A percentile compares a stretch with the other conserved stretches of the same genome.
phyloP scores from a whole-genome alignment of 2,329 filamentous ascomycete species.

The Paraphaeosphaeria sporulosa region DNA sequence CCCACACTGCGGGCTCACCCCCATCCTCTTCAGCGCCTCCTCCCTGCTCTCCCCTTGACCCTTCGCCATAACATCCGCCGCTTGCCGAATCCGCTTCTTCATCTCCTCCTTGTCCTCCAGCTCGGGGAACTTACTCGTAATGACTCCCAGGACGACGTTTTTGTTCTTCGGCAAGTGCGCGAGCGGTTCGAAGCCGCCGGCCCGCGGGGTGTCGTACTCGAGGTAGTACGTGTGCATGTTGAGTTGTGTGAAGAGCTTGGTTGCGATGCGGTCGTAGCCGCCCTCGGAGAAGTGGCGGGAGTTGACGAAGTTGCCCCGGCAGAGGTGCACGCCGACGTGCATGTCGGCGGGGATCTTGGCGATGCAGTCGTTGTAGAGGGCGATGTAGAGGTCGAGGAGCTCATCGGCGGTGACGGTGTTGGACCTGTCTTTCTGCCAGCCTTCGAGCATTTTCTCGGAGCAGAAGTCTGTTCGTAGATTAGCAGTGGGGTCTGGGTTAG shows the following conservation, averaged over 20 bases:
- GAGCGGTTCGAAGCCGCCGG: conserved; percentile 54
- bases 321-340: conserved; percentile 78
- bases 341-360: conserved; percentile 69
- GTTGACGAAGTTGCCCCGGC: conserved; percentile 58
- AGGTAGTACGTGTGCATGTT: conserved; percentile 44
- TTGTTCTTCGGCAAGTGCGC: conserved; percentile 51
- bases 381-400: conserved; percentile 75
- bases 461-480: too few relatives aligned
- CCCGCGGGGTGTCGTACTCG: conserved; percentile 54
- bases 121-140: conserved; percentile 53
- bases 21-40: conserved; percentile 70
- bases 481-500: neutral
- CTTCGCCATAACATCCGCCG: conserved; percentile 70
- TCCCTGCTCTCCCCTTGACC: conserved; percentile 56
- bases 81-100: conserved; percentile 49
- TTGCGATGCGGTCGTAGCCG: conserved; percentile 53
- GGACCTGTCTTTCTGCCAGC: conserved; percentile 63
- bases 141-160: conserved; percentile 53
- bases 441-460: conserved; percentile 43
- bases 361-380: conserved; percentile 75
- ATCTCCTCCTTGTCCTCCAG: conserved; percentile 53
- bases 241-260: conserved; percentile 37
- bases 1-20: conserved; percentile 37
- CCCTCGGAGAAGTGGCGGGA: conserved; percentile 53
- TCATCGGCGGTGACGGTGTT: conserved; percentile 72